Evolutionary conservation across 164 flowering plant genomes (phyloP).

Genomic region (Vitis labrusca): DNA sequence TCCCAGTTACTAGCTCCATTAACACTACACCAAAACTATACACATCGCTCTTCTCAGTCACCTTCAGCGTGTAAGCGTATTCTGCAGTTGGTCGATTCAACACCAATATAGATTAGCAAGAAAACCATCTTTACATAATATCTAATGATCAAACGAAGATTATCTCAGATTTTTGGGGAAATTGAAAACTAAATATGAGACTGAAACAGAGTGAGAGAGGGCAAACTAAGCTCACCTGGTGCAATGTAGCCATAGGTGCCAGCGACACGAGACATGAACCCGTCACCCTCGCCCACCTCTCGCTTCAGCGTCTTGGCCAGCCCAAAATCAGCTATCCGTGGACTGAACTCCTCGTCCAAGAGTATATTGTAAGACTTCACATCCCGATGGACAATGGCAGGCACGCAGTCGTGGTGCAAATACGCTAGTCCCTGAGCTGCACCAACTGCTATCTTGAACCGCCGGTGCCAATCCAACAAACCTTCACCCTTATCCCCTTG

Average conservation of each 20-base stretch:
- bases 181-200: too few relatives aligned
- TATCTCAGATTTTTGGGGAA: too few relatives aligned
- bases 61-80: constrained; percentile 59
- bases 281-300: constrained; percentile 14
- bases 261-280: constrained; percentile 53
- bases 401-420: constrained; percentile 78
- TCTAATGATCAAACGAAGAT: too few relatives aligned
- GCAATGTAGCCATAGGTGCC: constrained; percentile 90
- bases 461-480: constrained; percentile 44
- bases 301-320: constrained; percentile 54
- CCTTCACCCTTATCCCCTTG: constrained; percentile 49
- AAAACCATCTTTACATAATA: neutral
- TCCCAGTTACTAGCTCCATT: constrained; percentile 58
- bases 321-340: constrained; percentile 80
- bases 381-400: constrained; percentile 75
- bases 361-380: constrained; percentile 74
- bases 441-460: constrained; percentile 58
- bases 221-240: constrained; percentile 48
- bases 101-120: neutral
- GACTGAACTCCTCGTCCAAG: constrained; percentile 51
- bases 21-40: constrained; percentile 65
- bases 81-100: constrained; percentile 34
- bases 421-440: constrained; percentile 76
- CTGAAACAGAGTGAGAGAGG: too few relatives aligned
- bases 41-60: constrained; percentile 64